Conservation (phyloP, 75 land plant species). For the Pseudotsuga menziesii region DNA sequence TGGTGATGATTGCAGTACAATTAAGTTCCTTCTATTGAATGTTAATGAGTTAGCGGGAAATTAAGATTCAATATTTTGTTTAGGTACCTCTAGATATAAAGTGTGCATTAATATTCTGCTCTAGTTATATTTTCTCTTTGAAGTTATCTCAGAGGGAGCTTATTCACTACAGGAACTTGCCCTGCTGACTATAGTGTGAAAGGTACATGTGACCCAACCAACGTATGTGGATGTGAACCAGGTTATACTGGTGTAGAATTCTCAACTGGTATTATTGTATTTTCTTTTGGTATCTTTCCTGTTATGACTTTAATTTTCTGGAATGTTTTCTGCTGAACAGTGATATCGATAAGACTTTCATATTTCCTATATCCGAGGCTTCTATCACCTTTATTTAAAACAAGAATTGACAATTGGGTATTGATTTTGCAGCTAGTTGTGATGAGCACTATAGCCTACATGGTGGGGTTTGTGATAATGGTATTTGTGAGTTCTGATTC, state of each 20-base stretch:
- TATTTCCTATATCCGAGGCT: background rate
- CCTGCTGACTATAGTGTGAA: constrained; percentile 77
- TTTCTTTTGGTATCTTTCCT: background rate
- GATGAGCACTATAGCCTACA: constrained; percentile 98
- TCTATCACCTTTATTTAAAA: background rate
- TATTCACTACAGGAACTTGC: constrained; percentile 56
- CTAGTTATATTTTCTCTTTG: background rate
- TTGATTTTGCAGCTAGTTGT: constrained; percentile 70
- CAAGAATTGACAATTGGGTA: constrained; percentile 6
- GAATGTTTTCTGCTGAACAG: background rate
- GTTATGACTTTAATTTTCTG: background rate
- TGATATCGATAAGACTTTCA: background rate
- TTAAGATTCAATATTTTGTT: background rate
- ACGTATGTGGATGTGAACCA: constrained; percentile 69
- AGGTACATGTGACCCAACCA: constrained; percentile 61
- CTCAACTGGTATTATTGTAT: constrained; percentile 70
- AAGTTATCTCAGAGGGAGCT: background rate
- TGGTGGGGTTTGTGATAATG: constrained; percentile 98
- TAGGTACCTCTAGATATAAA: background rate
- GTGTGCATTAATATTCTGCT: too few species aligned
- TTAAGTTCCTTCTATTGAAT: constrained; percentile 31
- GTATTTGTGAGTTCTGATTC: constrained; percentile 97
- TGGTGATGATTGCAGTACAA: constrained; percentile 77
- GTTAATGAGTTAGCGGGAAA: background rate
- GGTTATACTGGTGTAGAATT: constrained; percentile 91